Evolutionary conservation across 23 red algal genomes (phyloP), one percentile per base, ranked within the genome.

Genomic region (Gracilaria gracilis): DNA sequence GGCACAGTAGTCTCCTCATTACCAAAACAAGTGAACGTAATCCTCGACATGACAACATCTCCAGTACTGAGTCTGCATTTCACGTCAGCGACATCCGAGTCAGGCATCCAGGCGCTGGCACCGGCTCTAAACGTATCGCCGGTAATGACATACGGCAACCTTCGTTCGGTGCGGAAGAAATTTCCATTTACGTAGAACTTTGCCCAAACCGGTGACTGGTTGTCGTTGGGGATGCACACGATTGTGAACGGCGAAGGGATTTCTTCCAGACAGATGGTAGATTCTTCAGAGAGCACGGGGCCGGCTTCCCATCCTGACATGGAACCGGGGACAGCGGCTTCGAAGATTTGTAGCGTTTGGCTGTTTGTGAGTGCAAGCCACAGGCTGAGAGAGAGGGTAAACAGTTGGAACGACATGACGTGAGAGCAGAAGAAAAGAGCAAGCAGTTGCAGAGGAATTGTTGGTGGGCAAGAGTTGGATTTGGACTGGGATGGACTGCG

Each of bases 131-230:
- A 62, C 29, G 57, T 69, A 81, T 90, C 87, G 9, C 87, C 87
- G 14, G 72, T 74, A 2, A 90, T 7, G 40, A 81, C 57, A 24
- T 81, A 90, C 37, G 87, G 87, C 47, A 69, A 28, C 0, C 2
- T 4, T 32, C 36, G 36, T 51, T 90, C 87, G 5, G 32, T 64
- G 8, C 75, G 53, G 14, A 70, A 73, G 4, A 69, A 25, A 21
- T 25, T 57, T 2, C 59, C 87, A 32, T 90, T 64, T 4, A 80
- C 39, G 3, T 25, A 72, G 49, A 90, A 90, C 21, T 40, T 31
- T 28, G 59, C 87, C 15, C 9, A 82, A 0, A 16, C 19, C 1
- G 46, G 23, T 14, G 35, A 19, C 39, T 77, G 38, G 39, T 77
- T 42, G 0, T 46, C 34, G 21, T 3, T 23, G 12, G 72, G 72